Evolutionary conservation across 768 basidiomycete genomes (phyloP), one percentile per base, ranked within the genome.

Genomic region (Leccinum boreale): DNA sequence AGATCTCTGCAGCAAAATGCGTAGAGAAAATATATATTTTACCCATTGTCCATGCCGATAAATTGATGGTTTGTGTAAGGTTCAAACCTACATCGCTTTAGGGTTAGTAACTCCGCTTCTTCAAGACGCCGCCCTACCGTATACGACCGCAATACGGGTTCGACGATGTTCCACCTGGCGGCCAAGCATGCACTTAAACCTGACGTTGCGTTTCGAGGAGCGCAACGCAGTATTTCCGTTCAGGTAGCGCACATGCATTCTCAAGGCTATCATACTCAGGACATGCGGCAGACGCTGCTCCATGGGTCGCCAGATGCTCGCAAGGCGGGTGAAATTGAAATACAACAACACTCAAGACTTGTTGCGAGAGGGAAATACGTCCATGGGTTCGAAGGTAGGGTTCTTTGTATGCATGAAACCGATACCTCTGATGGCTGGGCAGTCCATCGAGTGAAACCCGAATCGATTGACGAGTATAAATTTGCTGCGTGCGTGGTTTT

Each of bases 281-380:
- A 50, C 62, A 56, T 59, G 66, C 53, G 52, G 28, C 73, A 94
- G 93, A 84, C 89, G 19, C 71, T 99, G 55, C 77, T 99, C 57
- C 94, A 98, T 73, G 97, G 97, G n/a, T 94, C 92, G 29, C 86
- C 86, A 48, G 87, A 94, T 67, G 95, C 95, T 47, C 89, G 91
- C 74, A 79, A 81, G 66, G 91, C 86, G 46, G 90, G 93, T 42
- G 90, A 91, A 51, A 74, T 84, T 36, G 87, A 89, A 57, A 75
- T 81, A 47, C 82, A 84, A 56, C 91, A 95, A 67, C 94, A 98
- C 71, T 94, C 92, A 2, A 82, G 85, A 65, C 75, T 95, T 8
- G 89, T 99, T 42, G 96, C 92, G 33, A 79, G 96, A 58, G 93
- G 94, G 48, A 98, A 98, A 79, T 95, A 94, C 70, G 81, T 95